Evolutionary conservation across 2,329 filamentous ascomycete genomes (phyloP), one percentile per base, ranked within the genome.

Genomic region (Diplocarpon mali): DNA sequence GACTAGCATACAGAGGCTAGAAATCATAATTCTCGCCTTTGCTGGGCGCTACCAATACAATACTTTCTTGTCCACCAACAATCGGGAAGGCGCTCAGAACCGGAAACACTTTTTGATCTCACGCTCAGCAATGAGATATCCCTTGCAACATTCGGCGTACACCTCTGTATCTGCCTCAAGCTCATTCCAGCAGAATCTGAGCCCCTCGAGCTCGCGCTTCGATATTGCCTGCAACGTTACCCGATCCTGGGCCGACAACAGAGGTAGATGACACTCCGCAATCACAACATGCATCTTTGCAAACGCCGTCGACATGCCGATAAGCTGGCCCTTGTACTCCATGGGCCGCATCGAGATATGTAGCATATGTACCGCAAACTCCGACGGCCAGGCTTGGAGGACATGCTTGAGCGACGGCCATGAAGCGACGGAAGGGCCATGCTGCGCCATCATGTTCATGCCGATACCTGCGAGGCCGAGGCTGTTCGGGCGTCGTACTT

Each of bases 261-360:
- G 36, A 35, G 24, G 15, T 2, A 28, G 40, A 20, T 35, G 12
- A 15, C 40, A 47, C 11, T 13, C 39, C 3, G 31, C 38, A 2
- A 50, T 24, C 17, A n/a, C 32, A n/a, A 24, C 46, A 41, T 60
- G 56, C 36, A 60, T 45, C 36, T 60, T 49, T 44, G 60, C 53
- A 46, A 63, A 64, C 3, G 59, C 61, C 50, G 53, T 60, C 5
- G 60, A 47, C 56, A 65, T 52, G 8, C 62, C 62, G 28, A 64
- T 47, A 4, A 65, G 49, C 24, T 58, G 41, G 36, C 56, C 57
- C 2, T 45, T 47, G 45, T 60, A 49, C 27, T 46, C 42, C 35
- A 53, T 50, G 11, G 57, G 57, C 35, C 48, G 42, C 52, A 54
- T 53, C 10, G 54, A 56, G 14, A 48, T 16, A 20, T 45, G 51